These are phyloP conservation scores for Colletotrichum spinosum DNA, from an alignment of 2,329 filamentous ascomycete genomes.

Conservation along the genomic window DNA sequence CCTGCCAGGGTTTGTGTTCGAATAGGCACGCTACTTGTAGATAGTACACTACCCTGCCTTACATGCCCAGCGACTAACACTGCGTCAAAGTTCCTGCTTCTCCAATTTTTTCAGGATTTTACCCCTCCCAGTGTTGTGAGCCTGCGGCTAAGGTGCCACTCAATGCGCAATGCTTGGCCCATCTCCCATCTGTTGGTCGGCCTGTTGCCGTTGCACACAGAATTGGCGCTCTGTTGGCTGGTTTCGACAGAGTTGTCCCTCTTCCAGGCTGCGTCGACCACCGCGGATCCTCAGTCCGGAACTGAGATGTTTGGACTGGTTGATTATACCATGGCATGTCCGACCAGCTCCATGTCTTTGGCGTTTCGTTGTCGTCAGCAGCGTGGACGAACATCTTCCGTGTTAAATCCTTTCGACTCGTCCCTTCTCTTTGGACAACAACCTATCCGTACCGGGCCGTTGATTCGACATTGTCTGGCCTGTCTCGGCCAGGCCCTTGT, in stretches of 20 bases:
- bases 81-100: conserved; percentile 25
- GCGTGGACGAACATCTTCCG: too few relatives aligned
- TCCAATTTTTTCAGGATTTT: conserved; percentile 36
- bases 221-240: too few relatives aligned
- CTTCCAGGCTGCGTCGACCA: too few relatives aligned
- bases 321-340: too few relatives aligned
- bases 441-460: conserved; percentile 8
- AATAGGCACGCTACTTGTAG: too few relatives aligned
- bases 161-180: conserved; percentile 1
- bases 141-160: conserved; percentile 25
- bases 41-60: conserved; percentile 2
- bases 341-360: too few relatives aligned
- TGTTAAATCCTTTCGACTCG: background rate
- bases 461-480: conserved; percentile 25
- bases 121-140: conserved; percentile 31
- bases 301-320: too few relatives aligned
- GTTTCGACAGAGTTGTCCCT: too few relatives aligned
- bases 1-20: conserved; percentile 16
- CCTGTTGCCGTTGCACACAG: conserved; percentile 2
- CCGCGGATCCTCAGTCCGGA: too few relatives aligned
- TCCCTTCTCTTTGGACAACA: conserved; percentile 6
- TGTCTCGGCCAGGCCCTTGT: conserved; percentile 17
- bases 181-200: background rate
- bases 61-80: conserved; percentile 18
- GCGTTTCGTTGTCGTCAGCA: too few relatives aligned